Percentiles rank a stretch among this genome's conserved stretches.
Conservation (phyloP, 495 filamentous ascomycete species). For the Lasiosphaeriaceae sp. region DNA sequence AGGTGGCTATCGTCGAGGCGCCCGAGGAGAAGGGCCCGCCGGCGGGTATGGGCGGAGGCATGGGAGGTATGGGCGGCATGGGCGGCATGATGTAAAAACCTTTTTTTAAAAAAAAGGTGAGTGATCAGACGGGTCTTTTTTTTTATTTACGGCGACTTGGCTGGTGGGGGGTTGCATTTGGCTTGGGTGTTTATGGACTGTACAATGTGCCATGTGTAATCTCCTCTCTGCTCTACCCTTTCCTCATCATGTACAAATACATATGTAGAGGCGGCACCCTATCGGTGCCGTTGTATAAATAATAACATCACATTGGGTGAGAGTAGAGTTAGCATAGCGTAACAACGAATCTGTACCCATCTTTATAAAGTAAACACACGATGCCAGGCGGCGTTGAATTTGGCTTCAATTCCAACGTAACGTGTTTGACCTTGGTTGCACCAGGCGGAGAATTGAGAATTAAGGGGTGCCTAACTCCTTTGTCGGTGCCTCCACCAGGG, state of each 20-base stretch:
- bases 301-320: conserved; percentile 24
- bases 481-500: background rate
- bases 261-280: conserved; percentile 14
- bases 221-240: conserved; percentile 33
- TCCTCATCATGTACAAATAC: conserved; percentile 24
- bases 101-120: no score
- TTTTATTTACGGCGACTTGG: conserved; percentile 32
- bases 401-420: no score
- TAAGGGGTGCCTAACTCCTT: background rate
- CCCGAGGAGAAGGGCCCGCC: conserved; percentile 77
- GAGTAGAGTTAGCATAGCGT: conserved; percentile 16
- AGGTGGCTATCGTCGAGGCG: conserved; percentile 95
- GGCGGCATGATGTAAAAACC: conserved; percentile 21
- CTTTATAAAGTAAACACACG: no score
- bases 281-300: conserved; percentile 26
- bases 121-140: conserved; percentile 11
- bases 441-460: background rate
- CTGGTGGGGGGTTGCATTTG: conserved; percentile 23
- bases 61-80: conserved; percentile 56
- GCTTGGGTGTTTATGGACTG: conserved; percentile 30
- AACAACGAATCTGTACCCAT: no score
- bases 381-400: no score
- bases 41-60: conserved; percentile 54
- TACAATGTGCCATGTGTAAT: conserved; percentile 32
- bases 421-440: background rate